Percentiles rank a stretch among this genome's conserved stretches.
Conservation (phyloP, 352 stramenopile species). For the Phytophthora pistaciae region DNA sequence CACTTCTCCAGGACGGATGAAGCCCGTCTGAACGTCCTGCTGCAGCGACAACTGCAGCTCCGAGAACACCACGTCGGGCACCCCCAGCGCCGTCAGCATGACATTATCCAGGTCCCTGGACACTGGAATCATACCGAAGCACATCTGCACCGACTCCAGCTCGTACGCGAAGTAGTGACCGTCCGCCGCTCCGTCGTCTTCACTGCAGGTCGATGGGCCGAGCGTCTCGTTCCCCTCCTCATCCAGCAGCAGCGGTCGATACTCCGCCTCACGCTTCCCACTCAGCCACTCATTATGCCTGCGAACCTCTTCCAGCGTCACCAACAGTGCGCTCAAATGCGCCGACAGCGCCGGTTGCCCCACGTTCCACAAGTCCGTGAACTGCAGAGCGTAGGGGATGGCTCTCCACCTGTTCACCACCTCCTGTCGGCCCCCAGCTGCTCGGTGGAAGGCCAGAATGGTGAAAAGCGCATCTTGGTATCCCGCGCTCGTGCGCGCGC, state of each 20-base stretch:
- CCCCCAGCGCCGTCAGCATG: constrained; percentile 22
- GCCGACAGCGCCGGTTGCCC: constrained; percentile 27
- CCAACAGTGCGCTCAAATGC: constrained; percentile 31
- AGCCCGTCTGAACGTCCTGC: constrained; percentile 23
- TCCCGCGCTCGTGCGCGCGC: constrained; percentile 13
- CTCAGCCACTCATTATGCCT: constrained; percentile 24
- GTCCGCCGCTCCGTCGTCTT: constrained; percentile 24
- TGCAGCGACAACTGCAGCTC: constrained; percentile 41
- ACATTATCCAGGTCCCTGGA: constrained; percentile 27
- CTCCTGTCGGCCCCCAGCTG: constrained; percentile 10
- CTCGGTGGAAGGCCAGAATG: constrained; percentile 24
- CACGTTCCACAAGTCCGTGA: constrained; percentile 32
- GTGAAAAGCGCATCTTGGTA: constrained; percentile 29
- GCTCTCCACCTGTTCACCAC: constrained; percentile 22
- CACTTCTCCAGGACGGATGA: constrained; percentile 8
- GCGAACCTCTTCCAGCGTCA: constrained; percentile 34
- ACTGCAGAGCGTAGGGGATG: constrained; percentile 35
- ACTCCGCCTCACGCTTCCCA: neutral
- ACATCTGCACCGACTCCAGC: constrained; percentile 43
- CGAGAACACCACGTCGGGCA: constrained; percentile 25
- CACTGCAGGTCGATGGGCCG: neutral
- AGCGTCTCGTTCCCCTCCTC: constrained; percentile 13
- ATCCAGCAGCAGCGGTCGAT: constrained; percentile 9
- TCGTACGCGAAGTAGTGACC: constrained; percentile 46
- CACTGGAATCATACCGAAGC: constrained; percentile 33